phyloP scores from a whole-genome alignment of 208 protist genomes.

The Leishmania turanica region DNA sequence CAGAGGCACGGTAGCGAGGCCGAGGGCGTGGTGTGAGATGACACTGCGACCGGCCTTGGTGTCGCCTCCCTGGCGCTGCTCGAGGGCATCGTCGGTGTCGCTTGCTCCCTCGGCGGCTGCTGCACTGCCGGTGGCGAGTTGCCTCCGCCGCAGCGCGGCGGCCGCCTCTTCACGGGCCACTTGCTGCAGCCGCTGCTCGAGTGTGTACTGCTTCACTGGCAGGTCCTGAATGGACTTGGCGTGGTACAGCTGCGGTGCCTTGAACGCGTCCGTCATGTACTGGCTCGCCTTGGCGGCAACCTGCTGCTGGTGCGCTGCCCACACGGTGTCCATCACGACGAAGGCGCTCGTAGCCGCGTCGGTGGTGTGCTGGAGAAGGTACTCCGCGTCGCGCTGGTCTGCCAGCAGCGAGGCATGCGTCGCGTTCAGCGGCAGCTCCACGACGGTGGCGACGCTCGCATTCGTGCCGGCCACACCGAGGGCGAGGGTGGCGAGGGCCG shows the following conservation, averaged over 20 bases:
- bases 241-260: constrained; percentile 42
- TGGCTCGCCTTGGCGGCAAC: constrained; percentile 55
- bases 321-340: constrained; percentile 48
- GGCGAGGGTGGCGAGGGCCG: constrained; percentile 18
- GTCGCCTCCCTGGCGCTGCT: neutral
- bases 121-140: constrained; percentile 13
- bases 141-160: constrained; percentile 12
- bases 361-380: constrained; percentile 24
- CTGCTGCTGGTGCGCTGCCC: constrained; percentile 42
- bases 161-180: constrained; percentile 34
- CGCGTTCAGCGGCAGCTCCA: constrained; percentile 24
- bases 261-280: constrained; percentile 64
- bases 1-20: constrained; percentile 79
- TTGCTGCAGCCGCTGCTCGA: constrained; percentile 75
- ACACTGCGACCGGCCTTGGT: constrained; percentile 15
- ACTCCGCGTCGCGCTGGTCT: constrained; percentile 17
- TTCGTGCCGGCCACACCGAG: constrained; percentile 17
- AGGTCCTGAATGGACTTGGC: constrained; percentile 72
- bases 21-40: constrained; percentile 50
- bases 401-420: constrained; percentile 5
- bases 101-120: constrained; percentile 7
- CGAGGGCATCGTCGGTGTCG: constrained; percentile 1
- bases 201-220: constrained; percentile 66
- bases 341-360: constrained; percentile 45
- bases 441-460: constrained; percentile 24